Base-by-base conservation (phyloP, 2,329 filamentous ascomycete species). In the Drechslerella dactyloides region DNA sequence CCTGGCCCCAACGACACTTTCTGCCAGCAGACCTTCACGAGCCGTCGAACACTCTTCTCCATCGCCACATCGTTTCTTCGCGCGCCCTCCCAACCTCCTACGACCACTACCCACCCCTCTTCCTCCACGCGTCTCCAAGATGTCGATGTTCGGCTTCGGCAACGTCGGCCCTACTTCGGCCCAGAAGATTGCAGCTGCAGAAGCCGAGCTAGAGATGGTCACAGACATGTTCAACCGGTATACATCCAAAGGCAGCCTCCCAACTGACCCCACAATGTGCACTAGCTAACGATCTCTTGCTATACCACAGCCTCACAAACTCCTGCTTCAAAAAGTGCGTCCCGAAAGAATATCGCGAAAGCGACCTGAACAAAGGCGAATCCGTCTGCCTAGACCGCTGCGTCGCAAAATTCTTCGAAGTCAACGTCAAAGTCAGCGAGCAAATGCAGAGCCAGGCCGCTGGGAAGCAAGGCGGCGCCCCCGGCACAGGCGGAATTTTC, bases 171-270 rank as follows among this genome's bases (percentile, higher is more conserved):
- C 93, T 80, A 90, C 91, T 75, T 96, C 93, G 78, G 93, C 91
- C 81, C 90, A 97, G 85, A 99, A 97, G 86, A 94, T 99, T 81
- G 90, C 91, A 78, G 90, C 91, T 78, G 93, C 96, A 77, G 93
- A 99, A 84, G 89, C 91, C 76, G 96, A 99, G 84, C 91, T 97
- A 82, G 94, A 97, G 82, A 93, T 97, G 85, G 88, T 97, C 77
- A 91, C 92, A 74, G 93, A 97, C 81, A 97, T 97, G 89, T 96
- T 96, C 85, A 93, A 92, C 84, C 90, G 94, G 94, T 97, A 86
- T 73, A 51, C 57, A 52, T 61, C 51, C 35, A 35, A 54, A 40
- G 65, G 44, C 58, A 48, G 53, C 24, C 51, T 59, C 24, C 44
- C 62, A 44, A 35, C n/a, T n/a, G n/a, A n/a, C 37, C 37, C 57